A percentile compares a stretch with the other conserved stretches of the same genome.
Evolutionary conservation across 1,139 yeast species (phyloP).

Genomic region (Blastobotrys ciferrii): DNA sequence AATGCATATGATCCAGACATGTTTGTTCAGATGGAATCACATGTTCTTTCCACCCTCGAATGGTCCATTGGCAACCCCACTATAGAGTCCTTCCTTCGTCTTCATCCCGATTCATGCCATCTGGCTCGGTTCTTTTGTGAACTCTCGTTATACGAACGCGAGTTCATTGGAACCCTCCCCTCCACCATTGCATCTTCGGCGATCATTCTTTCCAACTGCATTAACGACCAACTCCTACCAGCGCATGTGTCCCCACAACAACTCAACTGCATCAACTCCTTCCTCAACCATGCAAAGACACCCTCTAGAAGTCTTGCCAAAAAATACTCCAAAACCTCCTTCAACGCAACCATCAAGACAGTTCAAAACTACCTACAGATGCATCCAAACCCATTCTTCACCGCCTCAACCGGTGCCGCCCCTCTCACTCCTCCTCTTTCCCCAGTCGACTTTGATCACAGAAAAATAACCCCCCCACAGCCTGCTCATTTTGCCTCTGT

Average conservation of each 20-base stretch:
- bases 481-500: slow-evolving; percentile 6
- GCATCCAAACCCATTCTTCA: slow-evolving; percentile 23
- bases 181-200: slow-evolving; percentile 68
- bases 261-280: slow-evolving; percentile 33
- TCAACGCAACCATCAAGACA: slow-evolving; percentile 18
- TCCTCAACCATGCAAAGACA: slow-evolving; percentile 36
- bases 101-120: slow-evolving; percentile 22
- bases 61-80: slow-evolving; percentile 76
- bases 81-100: slow-evolving; percentile 38
- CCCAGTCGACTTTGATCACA: slow-evolving; percentile 9
- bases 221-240: slow-evolving; percentile 42
- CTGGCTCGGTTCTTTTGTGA: slow-evolving; percentile 71
- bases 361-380: slow-evolving; percentile 1
- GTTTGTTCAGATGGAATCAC: slow-evolving; percentile 96
- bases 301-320: slow-evolving; percentile 39
- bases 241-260: slow-evolving; percentile 25
- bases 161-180: slow-evolving; percentile 59
- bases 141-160: slow-evolving; percentile 67
- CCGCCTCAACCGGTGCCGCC: slow-evolving; percentile 7
- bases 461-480: slow-evolving; percentile 5
- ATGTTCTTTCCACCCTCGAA: slow-evolving; percentile 77
- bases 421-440: slow-evolving; percentile 10
- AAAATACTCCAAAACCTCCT: slow-evolving; percentile 32
- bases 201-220: slow-evolving; percentile 67
- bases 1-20: slow-evolving; percentile 86